Base-by-base conservation (phyloP, 1,284 basidiomycete species). In the Melanopsichium pennsylvanicum region DNA sequence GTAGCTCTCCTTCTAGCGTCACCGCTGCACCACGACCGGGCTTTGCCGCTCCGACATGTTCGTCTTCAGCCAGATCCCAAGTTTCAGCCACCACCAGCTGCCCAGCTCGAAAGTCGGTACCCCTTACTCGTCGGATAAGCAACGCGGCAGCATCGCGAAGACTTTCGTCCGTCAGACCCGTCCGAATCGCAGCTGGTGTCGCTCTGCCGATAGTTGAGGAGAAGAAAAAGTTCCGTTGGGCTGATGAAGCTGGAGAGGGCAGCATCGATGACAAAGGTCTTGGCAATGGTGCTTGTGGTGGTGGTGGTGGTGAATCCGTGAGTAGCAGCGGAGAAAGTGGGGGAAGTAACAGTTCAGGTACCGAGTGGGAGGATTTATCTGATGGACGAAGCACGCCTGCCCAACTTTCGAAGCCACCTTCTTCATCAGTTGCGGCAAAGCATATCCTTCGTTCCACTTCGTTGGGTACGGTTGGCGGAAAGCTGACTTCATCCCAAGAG, bases 211-310 rank as follows among this genome's bases (percentile, higher is more conserved):
- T 27, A 4, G 61, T 45, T 12, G 63, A 64, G 42, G 58, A 58
- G 33, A 86, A 86, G 79, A 94, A 94, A 81, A 89, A 87, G 48
- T 90, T 95, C 15, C 88, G 93, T 74, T 95, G 92, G 92, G 87
- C 85, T 48, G 92, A 95, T 74, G 90, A 93, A 79, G 90, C 86
- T 5, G 92, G 92, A 6, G 89, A 90, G 76, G 92, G 92, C 9
- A 84, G 86, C 40, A 82, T 94, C 39, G 90, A 91, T 69, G 91
- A 92, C 73, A 85, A 85, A 22, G 86, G 87, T n/a, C 49, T 52
- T 2, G 45, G 42, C 6, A 35, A 43, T 6, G 42, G 22, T n/a
- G 11, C 40, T 18, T 11, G n/a, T 6, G 19, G 18, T 11, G 38
- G 21, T 8, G 26, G 12, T 6, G 19, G 19, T 11, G 41, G 26